Evolutionary conservation across 129 eudicot species (phyloP), one percentile per base, ranked within the genome.

Genomic region (Cynara cardunculus): DNA sequence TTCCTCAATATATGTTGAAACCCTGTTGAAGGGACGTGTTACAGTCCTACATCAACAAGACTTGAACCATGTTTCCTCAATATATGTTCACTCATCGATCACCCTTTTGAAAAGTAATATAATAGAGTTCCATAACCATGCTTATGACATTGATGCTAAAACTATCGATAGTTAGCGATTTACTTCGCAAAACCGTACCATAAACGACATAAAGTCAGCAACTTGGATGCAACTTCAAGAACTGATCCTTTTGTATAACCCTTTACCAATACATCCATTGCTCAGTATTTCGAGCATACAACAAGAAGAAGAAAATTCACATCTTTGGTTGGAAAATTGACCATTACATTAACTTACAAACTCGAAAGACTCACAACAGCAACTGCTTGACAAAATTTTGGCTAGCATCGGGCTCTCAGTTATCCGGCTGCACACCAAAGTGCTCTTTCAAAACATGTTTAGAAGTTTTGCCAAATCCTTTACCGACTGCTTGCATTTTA

Each of bases 401-500:
- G 35, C 25, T n/a, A 72, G 14, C 73, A 32, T 37, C 5, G 56
- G 46, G 64, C 32, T 28, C 64, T 53, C 67, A 73, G 31, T 72
- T 65, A 53, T 90, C 90, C 9, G 49, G 69, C 7, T 87, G 89
- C 2, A 87, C 18, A 35, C 90, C 86, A 84, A 90, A 90, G 68
- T 94, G 88, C 72, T 92, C 86, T 78, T 90, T 86, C 67, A 90
- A 85, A 56, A 87, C 85, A 11, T 78, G 64, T 70, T 87, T 86
- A 34, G 96, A 84, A 39, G 93, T 85, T 82, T 84, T 91, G 1
- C 91, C 91, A 71, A 88, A 94, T 56, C 98, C 98, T 44, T 87
- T 89, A 26, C 87, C 80, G 28, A 90, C 89, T 64, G 53, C 83
- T 74, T 85, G 87, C 98, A 94, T 91, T 70, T 87, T 84, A 78